Base-by-base conservation (phyloP, 768 basidiomycete species). In the Omphalotus guepiniiformis region DNA sequence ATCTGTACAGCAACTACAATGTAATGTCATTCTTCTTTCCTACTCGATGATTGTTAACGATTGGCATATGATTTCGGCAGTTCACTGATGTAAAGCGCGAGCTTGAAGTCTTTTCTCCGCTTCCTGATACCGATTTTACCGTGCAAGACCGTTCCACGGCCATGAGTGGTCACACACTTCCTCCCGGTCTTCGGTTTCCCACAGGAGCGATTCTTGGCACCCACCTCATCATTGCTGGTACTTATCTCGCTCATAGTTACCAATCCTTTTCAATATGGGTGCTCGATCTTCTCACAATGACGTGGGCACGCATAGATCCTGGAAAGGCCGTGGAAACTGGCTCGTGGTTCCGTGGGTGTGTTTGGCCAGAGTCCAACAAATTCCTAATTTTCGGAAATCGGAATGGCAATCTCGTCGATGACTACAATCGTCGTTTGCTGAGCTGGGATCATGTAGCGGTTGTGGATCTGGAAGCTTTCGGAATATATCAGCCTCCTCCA, bases 191-290 rank as follows among this genome's bases (percentile, higher is more conserved):
- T 36, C 86, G 95, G 7, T 99, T 99, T 70, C 95, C 95, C 5
- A 89, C 93, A 0, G 95, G 94, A 16, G 91, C 92, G 26, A 83
- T 97, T 51, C 71, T 96, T 6, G 96, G 94, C 25, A 83, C 82
- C 26, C 83, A 93, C 63, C 79, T 99, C 61, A 87, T 99, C 64
- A 85, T 98, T 43, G 93, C 92, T 7, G 95, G 95, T 25, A 95
- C 93, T 16, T 96, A 96, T 61, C 85, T 99, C 49, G 92, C 94
- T 1, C 89, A 93, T 59, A 85, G 87, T 34, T 90, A 89, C 56
- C 93, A 95, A 59, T 91, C 90, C 22, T 99, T 93, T 65, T 93
- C 93, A 8, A 88, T 98, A 49, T 99, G 94, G 94, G 88, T 90
- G 1, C 81, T 99, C 37, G 88, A 99, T 62, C 75, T 98, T 21